Evolutionary conservation across 805 yeast species (phyloP), one percentile per base, ranked within the genome.

Genomic region (Priceomyces castillae): DNA sequence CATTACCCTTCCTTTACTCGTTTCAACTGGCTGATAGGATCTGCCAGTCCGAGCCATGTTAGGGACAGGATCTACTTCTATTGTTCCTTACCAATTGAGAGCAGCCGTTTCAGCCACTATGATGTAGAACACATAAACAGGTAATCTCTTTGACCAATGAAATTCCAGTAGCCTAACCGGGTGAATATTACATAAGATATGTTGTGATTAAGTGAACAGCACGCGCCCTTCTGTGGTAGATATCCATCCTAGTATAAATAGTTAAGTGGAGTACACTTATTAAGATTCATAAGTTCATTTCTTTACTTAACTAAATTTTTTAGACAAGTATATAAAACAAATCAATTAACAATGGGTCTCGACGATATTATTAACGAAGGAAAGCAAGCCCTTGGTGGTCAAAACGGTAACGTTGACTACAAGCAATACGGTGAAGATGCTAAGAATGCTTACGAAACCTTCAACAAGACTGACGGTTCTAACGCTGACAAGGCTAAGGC

Each of bases 401-500:
- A 59, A 35, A 54, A 55, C 43, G 66, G 61, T 37, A 52, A 53
- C 43, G 40, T 41, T 31, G 58, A 54, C 54, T 52, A 52, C 51
- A 49, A 49, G 41, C 54, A 55, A 11, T 53, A 57, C 42, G 41
- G 50, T 23, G 60, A 60, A 42, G 72, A 65, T 30, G 71, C 70
- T 37, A 54, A 69, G 53, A 61, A 56, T 18, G 73, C 66, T 30
- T 67, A 59, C 63, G 46, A 49, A 25, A 58, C 61, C 39, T 68
- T 56, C 64, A 49, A 50, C 57, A 53, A 51, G 43, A 53, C 62
- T 26, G 67, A 58, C 15, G 58, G 56, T 42, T 36, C 61, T 19
- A 51, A 52, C 56, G 38, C 54, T 17, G 65, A 61, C 48, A 62
- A 65, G 54, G 74, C 73, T 46, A 57, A 65, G 53, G 59, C 62